Base-by-base conservation (phyloP, 441 rosid genomes). In the Pelargonium myrrhifolium region DNA sequence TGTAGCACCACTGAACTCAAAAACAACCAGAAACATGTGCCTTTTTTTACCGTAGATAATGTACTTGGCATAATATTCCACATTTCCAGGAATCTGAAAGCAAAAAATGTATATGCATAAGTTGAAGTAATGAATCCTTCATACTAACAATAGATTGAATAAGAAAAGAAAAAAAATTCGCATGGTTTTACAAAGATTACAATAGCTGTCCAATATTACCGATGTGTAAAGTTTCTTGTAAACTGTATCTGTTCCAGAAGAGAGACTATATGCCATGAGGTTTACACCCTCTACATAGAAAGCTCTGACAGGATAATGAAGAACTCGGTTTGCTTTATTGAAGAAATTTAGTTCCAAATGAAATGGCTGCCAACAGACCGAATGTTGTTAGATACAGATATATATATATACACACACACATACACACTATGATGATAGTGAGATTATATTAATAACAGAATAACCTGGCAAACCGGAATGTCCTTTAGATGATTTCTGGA, bases 341-440 rank as follows among this genome's bases (percentile, higher is more conserved):
- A 95, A 95, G 84, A 92, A 90, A 87, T 93, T 95, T 74, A 95
- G 86, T 88, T 90, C 99, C 97, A 95, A 76, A 77, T 92, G 97
- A 75, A 90, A 83, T 74, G 96, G 97, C 99, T 96, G 91, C 78
- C 75, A 81, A 78, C 14, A 53, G 77, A 82, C 72, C 65, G 70
- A 69, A 42, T 69, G 64, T 65, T 40, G 43, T 79, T 73, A 82
- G 75, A 75, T 71, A 66, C 56, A 72, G 74, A 53, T 66, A 72
- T 26, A 47, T 60, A 55, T 37, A n/a, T n/a, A n/a, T n/a, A n/a
- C n/a, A n/a, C n/a, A n/a, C n/a, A n/a, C n/a, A n/a, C n/a, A n/a
- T n/a, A n/a, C n/a, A 15, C 6, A n/a, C 12, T 21, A 64, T 39
- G 47, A 10, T 42, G 31, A 73, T 28, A 64, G 60, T 60, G 40